These are phyloP conservation scores for Trichaptum fuscoviolaceum DNA, from an alignment of 768 basidiomycete species.

Conservation along the genomic window DNA sequence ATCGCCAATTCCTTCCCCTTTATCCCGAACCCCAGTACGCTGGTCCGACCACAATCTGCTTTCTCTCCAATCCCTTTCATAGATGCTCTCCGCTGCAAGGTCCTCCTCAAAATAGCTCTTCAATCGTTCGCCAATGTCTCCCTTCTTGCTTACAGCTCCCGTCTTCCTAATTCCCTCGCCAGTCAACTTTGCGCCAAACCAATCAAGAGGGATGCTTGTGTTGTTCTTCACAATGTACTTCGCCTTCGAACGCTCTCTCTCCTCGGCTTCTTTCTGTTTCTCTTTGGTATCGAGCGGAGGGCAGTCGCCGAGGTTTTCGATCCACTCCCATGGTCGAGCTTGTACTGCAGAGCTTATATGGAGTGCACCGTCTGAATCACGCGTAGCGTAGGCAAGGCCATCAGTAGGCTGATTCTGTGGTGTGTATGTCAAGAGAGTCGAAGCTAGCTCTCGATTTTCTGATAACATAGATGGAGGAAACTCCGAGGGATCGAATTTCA, in stretches of 20 bases:
- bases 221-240: constrained; percentile 52
- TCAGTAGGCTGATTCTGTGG: constrained; percentile 46
- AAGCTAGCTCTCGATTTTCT: constrained; percentile 53
- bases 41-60: constrained; percentile 31
- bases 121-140: constrained; percentile 39
- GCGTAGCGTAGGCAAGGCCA: constrained; percentile 54
- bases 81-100: constrained; percentile 54
- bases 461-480: constrained; percentile 52
- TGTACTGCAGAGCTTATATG: constrained; percentile 48
- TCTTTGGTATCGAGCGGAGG: constrained; percentile 38
- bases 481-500: constrained; percentile 41
- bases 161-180: constrained; percentile 47
- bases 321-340: constrained; percentile 86
- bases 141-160: constrained; percentile 19
- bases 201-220: constrained; percentile 65
- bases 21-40: constrained; percentile 19
- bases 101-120: constrained; percentile 60
- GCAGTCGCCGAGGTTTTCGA: constrained; percentile 67
- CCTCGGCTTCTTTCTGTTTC: constrained; percentile 35
- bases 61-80: constrained; percentile 71
- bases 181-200: constrained; percentile 60
- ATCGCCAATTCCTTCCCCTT: constrained; percentile 24
- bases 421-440: constrained; percentile 51
- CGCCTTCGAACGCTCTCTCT: constrained; percentile 30
- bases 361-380: constrained; percentile 46